Conservation (phyloP, 23 red algal genomes). For the Gracilaria domingensis region DNA sequence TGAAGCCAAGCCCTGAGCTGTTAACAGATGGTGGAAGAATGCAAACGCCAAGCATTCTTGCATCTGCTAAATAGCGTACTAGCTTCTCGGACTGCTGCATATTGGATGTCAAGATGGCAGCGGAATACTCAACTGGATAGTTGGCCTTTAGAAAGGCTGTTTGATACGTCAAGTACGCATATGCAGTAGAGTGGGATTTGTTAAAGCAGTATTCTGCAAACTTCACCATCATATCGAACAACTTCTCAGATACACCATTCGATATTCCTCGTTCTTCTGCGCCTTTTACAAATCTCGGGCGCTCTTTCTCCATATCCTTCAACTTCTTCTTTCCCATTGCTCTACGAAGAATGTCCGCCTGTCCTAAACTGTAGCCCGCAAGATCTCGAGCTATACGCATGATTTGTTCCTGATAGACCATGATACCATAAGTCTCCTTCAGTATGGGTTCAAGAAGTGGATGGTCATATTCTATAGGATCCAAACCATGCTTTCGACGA, state of each 20-base stretch:
- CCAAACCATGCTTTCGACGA: constrained; percentile 78
- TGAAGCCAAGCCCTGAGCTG: constrained; percentile 72
- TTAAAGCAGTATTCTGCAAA: constrained; percentile 99
- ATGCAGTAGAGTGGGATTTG: constrained; percentile 96
- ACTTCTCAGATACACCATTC: constrained; percentile 47
- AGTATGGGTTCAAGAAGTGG: constrained; percentile 90
- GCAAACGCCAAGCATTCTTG: constrained; percentile 45
- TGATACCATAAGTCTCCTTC: constrained; percentile 91
- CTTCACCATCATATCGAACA: constrained; percentile 89
- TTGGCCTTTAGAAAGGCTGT: constrained; percentile 96
- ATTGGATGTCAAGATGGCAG: constrained; percentile 82
- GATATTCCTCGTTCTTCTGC: constrained; percentile 61
- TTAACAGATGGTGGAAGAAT: constrained; percentile 81
- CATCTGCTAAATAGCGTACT: constrained; percentile 79
- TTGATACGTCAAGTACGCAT: constrained; percentile 93
- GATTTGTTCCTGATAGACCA: constrained; percentile 99
- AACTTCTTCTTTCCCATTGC: constrained; percentile 99
- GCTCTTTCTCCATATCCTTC: constrained; percentile 90
- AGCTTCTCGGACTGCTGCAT: constrained; percentile 77
- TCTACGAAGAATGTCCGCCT: constrained; percentile 94
- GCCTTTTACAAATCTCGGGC: constrained; percentile 79
- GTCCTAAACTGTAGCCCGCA: constrained; percentile 93
- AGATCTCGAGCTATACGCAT: constrained; percentile 95
- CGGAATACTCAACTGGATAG: constrained; percentile 89
- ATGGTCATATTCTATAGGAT: constrained; percentile 83